These are phyloP conservation scores for Sanguinoderma infundibulare DNA, from an alignment of 1,284 basidiomycete genomes.

Conservation along the genomic window DNA sequence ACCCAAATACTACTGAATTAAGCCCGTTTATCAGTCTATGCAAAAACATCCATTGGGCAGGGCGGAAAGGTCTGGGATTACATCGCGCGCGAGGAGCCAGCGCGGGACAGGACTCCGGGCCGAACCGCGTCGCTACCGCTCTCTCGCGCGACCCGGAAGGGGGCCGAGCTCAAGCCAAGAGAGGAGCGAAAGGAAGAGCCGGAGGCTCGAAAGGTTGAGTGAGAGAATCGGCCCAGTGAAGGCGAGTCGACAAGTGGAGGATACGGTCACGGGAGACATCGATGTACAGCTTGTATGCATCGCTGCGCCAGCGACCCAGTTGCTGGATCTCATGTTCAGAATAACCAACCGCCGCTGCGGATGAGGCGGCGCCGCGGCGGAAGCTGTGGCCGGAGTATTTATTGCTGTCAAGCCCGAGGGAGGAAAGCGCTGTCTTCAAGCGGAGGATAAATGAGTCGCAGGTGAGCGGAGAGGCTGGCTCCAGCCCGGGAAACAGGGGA, in stretches of 20 bases:
- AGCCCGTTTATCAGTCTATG: too few species aligned
- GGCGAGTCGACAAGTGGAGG: constrained; percentile 34
- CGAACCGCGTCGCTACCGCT: constrained; percentile 11
- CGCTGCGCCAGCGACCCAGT: constrained; percentile 39
- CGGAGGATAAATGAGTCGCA: constrained; percentile 19
- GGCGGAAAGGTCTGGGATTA: constrained; percentile 6
- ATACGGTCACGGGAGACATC: constrained; percentile 29
- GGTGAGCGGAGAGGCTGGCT: not conserved
- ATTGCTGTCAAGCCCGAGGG: constrained; percentile 26
- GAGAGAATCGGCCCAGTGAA: constrained; percentile 34
- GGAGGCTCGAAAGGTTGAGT: constrained; percentile 10
- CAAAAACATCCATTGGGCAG: too few species aligned
- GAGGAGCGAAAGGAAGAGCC: constrained; percentile 8
- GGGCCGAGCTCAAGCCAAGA: constrained; percentile 18
- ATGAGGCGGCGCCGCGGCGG: constrained; percentile 24
- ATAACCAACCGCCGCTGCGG: constrained; percentile 36
- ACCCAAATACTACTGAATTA: too few species aligned
- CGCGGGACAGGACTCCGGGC: too few species aligned
- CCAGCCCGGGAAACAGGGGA: not conserved
- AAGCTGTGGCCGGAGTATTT: constrained; percentile 37
- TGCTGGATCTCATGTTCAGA: constrained; percentile 40
- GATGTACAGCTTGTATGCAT: constrained; percentile 42
- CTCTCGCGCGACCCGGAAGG: constrained; percentile 13
- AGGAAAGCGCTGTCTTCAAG: constrained; percentile 20
- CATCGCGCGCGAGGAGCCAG: too few species aligned